Percentiles rank a stretch among this genome's conserved stretches.
These are phyloP conservation scores for Xylariaceae sp. DNA, from an alignment of 2,329 filamentous ascomycete genomes.

Conservation along the genomic window DNA sequence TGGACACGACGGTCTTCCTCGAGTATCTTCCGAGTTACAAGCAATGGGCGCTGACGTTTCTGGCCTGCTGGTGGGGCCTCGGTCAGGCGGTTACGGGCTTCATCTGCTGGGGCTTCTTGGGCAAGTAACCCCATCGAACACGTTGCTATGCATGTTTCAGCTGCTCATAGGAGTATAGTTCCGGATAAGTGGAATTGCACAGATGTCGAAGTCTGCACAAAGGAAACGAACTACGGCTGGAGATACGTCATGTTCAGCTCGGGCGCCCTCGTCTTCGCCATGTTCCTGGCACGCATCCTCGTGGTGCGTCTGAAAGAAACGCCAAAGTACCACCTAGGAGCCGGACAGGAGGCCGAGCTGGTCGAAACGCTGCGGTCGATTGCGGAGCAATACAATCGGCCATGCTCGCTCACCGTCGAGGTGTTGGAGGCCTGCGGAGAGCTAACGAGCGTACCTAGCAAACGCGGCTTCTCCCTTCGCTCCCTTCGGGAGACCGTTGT, in stretches of 20 bases:
- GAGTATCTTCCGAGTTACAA: constrained; percentile 53
- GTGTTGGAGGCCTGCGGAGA: constrained; percentile 50
- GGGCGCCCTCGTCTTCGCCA: constrained; percentile 49
- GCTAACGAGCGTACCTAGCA: constrained; percentile 42
- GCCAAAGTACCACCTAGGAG: constrained; percentile 60
- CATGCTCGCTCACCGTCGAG: constrained; percentile 48
- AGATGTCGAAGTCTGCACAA: constrained; percentile 43
- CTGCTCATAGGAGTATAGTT: constrained; percentile 29
- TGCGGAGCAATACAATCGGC: constrained; percentile 43
- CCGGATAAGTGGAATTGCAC: constrained; percentile 47
- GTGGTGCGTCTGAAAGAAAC: constrained; percentile 60
- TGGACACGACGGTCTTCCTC: constrained; percentile 59
- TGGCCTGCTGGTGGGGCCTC: constrained; percentile 59
- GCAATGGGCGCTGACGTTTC: constrained; percentile 67
- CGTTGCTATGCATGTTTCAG: not conserved
- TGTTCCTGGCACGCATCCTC: constrained; percentile 57
- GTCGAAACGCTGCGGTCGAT: constrained; percentile 46
- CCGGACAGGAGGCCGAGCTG: constrained; percentile 54
- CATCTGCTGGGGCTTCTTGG: constrained; percentile 54
- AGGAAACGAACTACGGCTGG: constrained; percentile 53
- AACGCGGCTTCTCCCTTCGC: constrained; percentile 33
- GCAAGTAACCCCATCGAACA: constrained; percentile 24
- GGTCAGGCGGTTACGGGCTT: constrained; percentile 52
- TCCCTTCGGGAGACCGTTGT: constrained; percentile 41
- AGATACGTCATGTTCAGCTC: constrained; percentile 52